A percentile compares a stretch with the other conserved stretches of the same genome.
Evolutionary conservation across 768 basidiomycete species (phyloP).

Genomic region (Suillus clintonianus): DNA sequence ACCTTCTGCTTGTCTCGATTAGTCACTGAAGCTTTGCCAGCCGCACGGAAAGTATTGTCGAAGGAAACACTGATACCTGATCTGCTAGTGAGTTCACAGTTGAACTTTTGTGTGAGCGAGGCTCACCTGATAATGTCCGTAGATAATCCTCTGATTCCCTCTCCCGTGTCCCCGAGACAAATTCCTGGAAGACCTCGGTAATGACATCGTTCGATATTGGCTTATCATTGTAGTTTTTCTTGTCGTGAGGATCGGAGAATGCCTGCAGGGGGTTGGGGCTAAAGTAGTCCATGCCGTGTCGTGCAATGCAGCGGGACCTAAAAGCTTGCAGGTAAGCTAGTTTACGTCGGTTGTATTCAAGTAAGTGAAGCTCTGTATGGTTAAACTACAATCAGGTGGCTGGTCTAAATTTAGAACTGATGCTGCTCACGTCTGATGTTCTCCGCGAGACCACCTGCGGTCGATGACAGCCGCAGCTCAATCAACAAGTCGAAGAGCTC

Average conservation of each 20-base stretch:
- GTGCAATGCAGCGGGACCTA: background rate
- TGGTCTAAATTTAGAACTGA: background rate
- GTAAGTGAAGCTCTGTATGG: constrained; percentile 22
- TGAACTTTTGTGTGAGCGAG: no score
- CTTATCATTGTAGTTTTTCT: constrained; percentile 3
- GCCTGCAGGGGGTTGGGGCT: background rate
- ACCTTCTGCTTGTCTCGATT: background rate
- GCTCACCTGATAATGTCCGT: background rate
- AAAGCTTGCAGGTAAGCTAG: constrained; percentile 17
- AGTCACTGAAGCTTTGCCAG: constrained; percentile 12
- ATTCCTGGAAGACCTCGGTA: constrained; percentile 17
- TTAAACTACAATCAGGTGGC: background rate
- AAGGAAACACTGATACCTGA: constrained; percentile 10
- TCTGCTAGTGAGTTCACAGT: background rate
- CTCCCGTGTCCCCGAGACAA: constrained; percentile 1
- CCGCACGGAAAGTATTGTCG: constrained; percentile 18
- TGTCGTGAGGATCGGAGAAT: constrained; percentile 1
- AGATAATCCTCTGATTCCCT: background rate
- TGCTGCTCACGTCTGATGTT: constrained; percentile 19
- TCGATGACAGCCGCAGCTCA: constrained; percentile 19
- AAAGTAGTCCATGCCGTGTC: background rate
- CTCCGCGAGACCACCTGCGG: constrained; percentile 20
- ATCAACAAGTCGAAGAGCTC: constrained; percentile 26
- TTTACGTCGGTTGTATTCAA: constrained; percentile 14
- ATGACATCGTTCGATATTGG: constrained; percentile 22